These are phyloP conservation scores for Hypoxylon sp. DNA, from an alignment of 2,329 filamentous ascomycete genomes.

Conservation along the genomic window DNA sequence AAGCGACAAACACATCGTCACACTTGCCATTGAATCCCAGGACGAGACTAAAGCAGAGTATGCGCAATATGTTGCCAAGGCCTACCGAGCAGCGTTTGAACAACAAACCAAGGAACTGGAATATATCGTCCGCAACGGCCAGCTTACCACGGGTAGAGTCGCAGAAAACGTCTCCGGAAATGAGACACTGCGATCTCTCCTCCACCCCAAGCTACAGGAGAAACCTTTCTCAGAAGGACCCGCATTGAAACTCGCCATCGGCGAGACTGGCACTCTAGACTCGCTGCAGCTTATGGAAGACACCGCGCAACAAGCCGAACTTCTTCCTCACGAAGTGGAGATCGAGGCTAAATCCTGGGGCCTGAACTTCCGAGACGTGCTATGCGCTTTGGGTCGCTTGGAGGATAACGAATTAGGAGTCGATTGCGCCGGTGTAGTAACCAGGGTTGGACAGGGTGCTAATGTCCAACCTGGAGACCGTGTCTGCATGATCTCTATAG, in stretches of 20 bases:
- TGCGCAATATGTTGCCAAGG: slow-evolving; percentile 39
- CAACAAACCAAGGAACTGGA: slow-evolving; percentile 28
- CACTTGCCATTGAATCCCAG: slow-evolving; percentile 39
- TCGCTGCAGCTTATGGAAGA: slow-evolving; percentile 36
- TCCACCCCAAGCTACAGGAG: slow-evolving; percentile 27
- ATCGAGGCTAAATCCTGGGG: slow-evolving; percentile 39
- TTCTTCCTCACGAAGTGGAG: slow-evolving; percentile 35
- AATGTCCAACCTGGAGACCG: slow-evolving; percentile 29
- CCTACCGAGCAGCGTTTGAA: slow-evolving; percentile 36
- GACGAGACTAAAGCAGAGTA: slow-evolving; percentile 23
- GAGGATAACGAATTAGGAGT: slow-evolving; percentile 32
- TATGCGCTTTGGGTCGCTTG: slow-evolving; percentile 33
- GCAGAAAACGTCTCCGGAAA: slow-evolving; percentile 33
- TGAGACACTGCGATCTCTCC: slow-evolving; percentile 28
- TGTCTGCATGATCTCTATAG: slow-evolving; percentile 28
- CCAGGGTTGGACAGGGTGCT: slow-evolving; percentile 22
- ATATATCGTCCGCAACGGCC: slow-evolving; percentile 38
- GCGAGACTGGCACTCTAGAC: slow-evolving; percentile 41
- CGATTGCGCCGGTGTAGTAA: slow-evolving; percentile 41
- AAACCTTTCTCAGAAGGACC: slow-evolving; percentile 41
- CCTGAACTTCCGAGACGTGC: slow-evolving; percentile 37
- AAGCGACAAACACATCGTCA: slow-evolving; percentile 47
- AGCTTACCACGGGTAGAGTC: slow-evolving; percentile 30
- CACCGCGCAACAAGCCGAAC: slow-evolving; percentile 19
- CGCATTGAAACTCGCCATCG: slow-evolving; percentile 41